Percentiles rank a stretch among this genome's conserved stretches.
Evolutionary conservation across 2,329 filamentous ascomycete genomes (phyloP).

Genomic region (Arachnomyces sp.): DNA sequence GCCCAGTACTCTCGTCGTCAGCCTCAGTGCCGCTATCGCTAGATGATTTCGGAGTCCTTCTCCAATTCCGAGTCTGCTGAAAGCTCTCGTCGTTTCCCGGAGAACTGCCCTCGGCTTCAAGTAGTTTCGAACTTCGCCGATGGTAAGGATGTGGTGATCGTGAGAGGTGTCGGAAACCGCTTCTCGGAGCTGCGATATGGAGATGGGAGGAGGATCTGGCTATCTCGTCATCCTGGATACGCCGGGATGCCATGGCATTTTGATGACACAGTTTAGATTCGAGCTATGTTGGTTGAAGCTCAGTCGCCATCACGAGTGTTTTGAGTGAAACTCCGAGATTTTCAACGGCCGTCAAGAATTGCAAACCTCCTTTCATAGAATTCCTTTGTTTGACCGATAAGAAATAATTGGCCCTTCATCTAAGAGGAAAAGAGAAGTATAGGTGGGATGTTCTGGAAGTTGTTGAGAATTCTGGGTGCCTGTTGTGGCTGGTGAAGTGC

Average conservation of each 20-base stretch:
- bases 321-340: no score
- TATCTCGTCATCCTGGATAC: conserved; percentile 22
- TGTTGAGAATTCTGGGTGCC: no score
- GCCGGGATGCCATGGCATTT: conserved; percentile 27
- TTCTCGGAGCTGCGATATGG: conserved; percentile 1
- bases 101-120: conserved; percentile 29
- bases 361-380: no score
- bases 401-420: no score
- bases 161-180: conserved; percentile 9
- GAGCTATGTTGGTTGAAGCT: conserved; percentile 1
- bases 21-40: conserved; percentile 94
- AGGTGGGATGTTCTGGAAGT: no score
- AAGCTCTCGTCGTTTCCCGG: conserved; percentile 28
- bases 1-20: conserved; percentile 73
- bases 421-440: no score
- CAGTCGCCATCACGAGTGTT: no score
- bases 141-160: conserved; percentile 22
- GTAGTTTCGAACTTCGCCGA: conserved; percentile 12
- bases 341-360: no score
- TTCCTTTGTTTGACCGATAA: no score
- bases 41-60: conserved; percentile 51
- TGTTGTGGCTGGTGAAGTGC: no score
- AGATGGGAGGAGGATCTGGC: conserved; percentile 5
- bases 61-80: conserved; percentile 19
- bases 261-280: conserved; percentile 15